A percentile compares a stretch with the other conserved stretches of the same genome.
phyloP scores from a whole-genome alignment of 805 yeast genomes.

The Candida nemodendra region DNA sequence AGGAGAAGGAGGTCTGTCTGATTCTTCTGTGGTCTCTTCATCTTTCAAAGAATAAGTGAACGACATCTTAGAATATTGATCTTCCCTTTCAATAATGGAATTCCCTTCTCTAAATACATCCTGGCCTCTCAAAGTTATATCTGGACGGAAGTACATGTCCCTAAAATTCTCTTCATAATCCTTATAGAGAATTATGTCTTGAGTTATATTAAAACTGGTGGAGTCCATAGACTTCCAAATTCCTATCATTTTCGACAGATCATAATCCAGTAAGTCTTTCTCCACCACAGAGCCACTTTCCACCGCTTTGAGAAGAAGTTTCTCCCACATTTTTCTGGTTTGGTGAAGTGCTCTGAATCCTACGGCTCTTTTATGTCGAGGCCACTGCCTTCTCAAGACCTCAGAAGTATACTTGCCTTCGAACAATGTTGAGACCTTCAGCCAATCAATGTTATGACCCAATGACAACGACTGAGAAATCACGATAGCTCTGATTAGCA shows the following conservation, averaged over 20 bases:
- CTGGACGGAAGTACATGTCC: constrained; percentile 43
- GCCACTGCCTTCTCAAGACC: constrained; percentile 65
- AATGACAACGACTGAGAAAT: constrained; percentile 59
- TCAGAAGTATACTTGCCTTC: constrained; percentile 40
- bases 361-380: constrained; percentile 53
- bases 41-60: constrained; percentile 38
- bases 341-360: constrained; percentile 59
- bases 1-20: constrained; percentile 15
- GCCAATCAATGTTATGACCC: constrained; percentile 64
- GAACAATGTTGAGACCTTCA: constrained; percentile 50
- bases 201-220: constrained; percentile 31
- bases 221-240: constrained; percentile 59
- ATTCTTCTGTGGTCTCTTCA: constrained; percentile 11
- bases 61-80: constrained; percentile 43
- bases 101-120: constrained; percentile 49
- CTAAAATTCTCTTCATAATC: constrained; percentile 47
- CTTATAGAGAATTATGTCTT: constrained; percentile 30
- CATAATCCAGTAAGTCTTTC: constrained; percentile 49
- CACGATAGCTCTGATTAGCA: constrained; percentile 61
- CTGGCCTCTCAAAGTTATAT: constrained; percentile 24
- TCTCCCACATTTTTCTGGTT: constrained; percentile 62
- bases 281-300: constrained; percentile 50
- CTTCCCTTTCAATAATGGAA: constrained; percentile 73
- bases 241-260: constrained; percentile 51
- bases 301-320: constrained; percentile 56